Conservation (phyloP, 306 rosid species). For the Castanea sativa region DNA sequence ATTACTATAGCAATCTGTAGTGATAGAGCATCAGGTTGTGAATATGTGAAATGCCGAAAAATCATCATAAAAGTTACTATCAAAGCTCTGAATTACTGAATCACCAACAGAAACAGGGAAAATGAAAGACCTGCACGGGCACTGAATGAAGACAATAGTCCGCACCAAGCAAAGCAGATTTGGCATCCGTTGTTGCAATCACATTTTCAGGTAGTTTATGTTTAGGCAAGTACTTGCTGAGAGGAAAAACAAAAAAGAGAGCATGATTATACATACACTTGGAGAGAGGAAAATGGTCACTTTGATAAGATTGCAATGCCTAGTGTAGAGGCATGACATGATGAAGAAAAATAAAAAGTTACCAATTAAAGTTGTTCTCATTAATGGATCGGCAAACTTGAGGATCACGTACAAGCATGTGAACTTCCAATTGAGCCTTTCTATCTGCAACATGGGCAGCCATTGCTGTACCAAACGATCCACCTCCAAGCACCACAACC, state of each 20-base stretch:
- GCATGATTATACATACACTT: background rate
- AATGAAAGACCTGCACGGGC: slow-evolving; percentile 81
- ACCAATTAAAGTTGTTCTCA: slow-evolving; percentile 60
- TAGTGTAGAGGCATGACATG: slow-evolving; percentile 1
- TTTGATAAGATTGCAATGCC: background rate
- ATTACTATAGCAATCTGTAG: background rate
- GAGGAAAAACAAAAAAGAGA: slow-evolving; percentile 4
- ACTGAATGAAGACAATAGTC: slow-evolving; percentile 91
- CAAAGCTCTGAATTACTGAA: background rate
- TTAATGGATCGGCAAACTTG: slow-evolving; percentile 80
- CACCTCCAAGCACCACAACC: slow-evolving; percentile 97
- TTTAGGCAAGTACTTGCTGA: slow-evolving; percentile 80
- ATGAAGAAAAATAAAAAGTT: slow-evolving; percentile 12
- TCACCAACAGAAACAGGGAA: background rate
- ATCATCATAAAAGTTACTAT: background rate
- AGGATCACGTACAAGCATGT: slow-evolving; percentile 82
- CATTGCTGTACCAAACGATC: slow-evolving; percentile 97
- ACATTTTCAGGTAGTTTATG: slow-evolving; percentile 75
- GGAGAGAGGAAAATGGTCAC: background rate
- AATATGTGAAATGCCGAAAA: background rate
- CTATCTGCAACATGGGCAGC: slow-evolving; percentile 88
- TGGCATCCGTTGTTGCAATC: slow-evolving; percentile 82
- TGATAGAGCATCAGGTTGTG: background rate
- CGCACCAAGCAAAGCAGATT: slow-evolving; percentile 67
- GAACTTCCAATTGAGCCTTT: slow-evolving; percentile 75